Evolutionary conservation across 257 asterid species (phyloP).

Genomic region (Lavandula angustifolia): DNA sequence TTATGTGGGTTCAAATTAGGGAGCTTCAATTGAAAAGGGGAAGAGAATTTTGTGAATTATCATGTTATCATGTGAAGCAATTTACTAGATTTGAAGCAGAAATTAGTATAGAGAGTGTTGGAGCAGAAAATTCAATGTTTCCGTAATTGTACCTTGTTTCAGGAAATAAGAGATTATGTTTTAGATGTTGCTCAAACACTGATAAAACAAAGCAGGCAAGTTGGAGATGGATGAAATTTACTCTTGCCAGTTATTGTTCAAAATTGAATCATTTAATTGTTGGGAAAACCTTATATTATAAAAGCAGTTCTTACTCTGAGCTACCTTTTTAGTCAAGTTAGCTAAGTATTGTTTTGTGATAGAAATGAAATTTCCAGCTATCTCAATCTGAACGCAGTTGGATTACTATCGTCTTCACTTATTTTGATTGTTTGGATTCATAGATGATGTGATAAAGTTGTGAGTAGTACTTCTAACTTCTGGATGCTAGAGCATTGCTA

Average conservation of each 20-base stretch:
- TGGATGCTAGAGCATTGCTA: not conserved
- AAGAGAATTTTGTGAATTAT: constrained; percentile 10
- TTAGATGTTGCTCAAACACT: not conserved
- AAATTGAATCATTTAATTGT: not conserved
- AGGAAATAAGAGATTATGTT: not conserved
- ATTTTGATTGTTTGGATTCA: not conserved
- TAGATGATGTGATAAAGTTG: not conserved
- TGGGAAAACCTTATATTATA: not conserved
- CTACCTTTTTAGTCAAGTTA: not conserved
- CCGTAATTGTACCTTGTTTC: constrained; percentile 1
- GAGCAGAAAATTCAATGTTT: not conserved
- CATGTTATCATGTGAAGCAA: not conserved
- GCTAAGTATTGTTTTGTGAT: no score
- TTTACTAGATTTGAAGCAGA: constrained; percentile 8
- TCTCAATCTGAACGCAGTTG: not conserved
- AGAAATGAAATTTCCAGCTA: no score
- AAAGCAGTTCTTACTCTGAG: constrained; percentile 6
- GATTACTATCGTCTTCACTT: no score
- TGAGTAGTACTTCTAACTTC: not conserved
- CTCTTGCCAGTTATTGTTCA: not conserved
- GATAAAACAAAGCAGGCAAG: not conserved
- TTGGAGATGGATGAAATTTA: not conserved
- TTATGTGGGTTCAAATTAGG: constrained; percentile 6
- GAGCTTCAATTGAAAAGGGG: not conserved
- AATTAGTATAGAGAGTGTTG: not conserved